Evolutionary conservation across 1,284 basidiomycete species (phyloP).

Genomic region (Phellinidium pouzarii): DNA sequence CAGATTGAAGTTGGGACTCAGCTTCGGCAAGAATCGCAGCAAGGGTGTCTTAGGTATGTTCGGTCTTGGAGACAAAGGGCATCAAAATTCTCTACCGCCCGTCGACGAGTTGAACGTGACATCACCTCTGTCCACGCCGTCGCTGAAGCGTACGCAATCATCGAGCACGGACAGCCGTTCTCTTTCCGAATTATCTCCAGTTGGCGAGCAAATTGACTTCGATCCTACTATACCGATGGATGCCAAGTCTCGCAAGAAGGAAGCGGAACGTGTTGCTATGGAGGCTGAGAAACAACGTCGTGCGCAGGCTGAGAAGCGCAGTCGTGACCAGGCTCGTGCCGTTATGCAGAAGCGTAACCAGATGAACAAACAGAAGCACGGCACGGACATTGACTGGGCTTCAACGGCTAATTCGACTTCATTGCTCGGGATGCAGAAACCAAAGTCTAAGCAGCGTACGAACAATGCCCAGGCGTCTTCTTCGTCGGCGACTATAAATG

Average conservation of each 20-base stretch:
- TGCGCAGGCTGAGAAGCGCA: constrained; percentile 65
- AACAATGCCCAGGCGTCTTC: constrained; percentile 21
- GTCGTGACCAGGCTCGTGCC: constrained; percentile 84
- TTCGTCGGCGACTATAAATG: constrained; percentile 40
- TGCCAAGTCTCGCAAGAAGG: constrained; percentile 85
- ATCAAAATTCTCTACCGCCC: constrained; percentile 53
- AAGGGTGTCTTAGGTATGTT: constrained; percentile 69
- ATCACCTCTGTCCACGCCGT: constrained; percentile 47
- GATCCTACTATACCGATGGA: constrained; percentile 43
- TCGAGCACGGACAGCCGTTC: constrained; percentile 69
- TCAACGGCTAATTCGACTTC: constrained; percentile 35
- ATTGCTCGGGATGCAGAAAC: constrained; percentile 36
- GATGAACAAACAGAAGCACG: constrained; percentile 49
- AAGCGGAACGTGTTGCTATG: constrained; percentile 75
- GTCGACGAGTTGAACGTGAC: constrained; percentile 59
- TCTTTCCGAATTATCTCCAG: constrained; percentile 43
- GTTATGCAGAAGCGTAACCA: constrained; percentile 91
- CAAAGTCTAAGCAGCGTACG: constrained; percentile 31
- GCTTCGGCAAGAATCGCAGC: constrained; percentile 59
- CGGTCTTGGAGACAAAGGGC: constrained; percentile 64
- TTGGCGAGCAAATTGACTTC: constrained; percentile 27
- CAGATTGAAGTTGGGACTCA: constrained; percentile 40
- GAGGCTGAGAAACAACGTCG: constrained; percentile 88
- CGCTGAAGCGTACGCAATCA: constrained; percentile 83
- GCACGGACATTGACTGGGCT: constrained; percentile 55